Evolutionary conservation across 352 stramenopile genomes (phyloP).

Genomic region (Phytophthora citrophthora): DNA sequence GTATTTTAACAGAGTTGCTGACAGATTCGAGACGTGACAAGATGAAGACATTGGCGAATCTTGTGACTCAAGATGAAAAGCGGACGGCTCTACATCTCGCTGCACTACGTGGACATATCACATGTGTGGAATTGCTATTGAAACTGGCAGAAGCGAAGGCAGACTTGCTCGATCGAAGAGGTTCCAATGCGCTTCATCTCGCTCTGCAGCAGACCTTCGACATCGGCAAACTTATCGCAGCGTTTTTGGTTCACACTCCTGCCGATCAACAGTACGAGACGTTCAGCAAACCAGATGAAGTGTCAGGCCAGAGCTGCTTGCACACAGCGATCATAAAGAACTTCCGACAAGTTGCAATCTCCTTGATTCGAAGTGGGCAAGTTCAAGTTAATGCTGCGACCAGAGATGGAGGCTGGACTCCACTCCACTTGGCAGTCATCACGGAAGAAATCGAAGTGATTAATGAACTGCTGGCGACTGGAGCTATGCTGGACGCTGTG

Average conservation of each 20-base stretch:
- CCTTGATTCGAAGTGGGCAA: constrained; percentile 47
- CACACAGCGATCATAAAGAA: constrained; percentile 73
- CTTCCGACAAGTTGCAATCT: constrained; percentile 51
- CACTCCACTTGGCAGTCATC: constrained; percentile 72
- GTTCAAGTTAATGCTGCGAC: constrained; percentile 60
- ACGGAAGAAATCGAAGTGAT: constrained; percentile 56
- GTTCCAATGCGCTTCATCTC: constrained; percentile 67
- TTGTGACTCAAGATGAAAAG: constrained; percentile 41
- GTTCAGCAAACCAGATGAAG: constrained; percentile 55
- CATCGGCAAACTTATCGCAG: constrained; percentile 56
- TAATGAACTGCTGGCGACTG: constrained; percentile 48
- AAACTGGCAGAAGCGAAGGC: constrained; percentile 24
- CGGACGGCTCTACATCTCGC: constrained; percentile 62
- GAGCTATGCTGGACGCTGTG: constrained; percentile 65
- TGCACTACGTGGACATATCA: constrained; percentile 44
- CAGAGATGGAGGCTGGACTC: constrained; percentile 53
- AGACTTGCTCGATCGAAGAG: constrained; percentile 38
- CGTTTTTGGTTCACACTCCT: constrained; percentile 41
- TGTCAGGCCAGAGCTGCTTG: constrained; percentile 53
- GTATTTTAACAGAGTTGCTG: constrained; percentile 41
- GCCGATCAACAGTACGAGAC: constrained; percentile 30
- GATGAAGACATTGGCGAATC: constrained; percentile 41
- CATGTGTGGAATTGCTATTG: constrained; percentile 49
- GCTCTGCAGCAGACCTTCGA: constrained; percentile 69
- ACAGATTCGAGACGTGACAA: constrained; percentile 7